Percentiles rank a stretch among this genome's conserved stretches.
Evolutionary conservation across 306 rosid genomes (phyloP).

Genomic region (Prunus mongolica): DNA sequence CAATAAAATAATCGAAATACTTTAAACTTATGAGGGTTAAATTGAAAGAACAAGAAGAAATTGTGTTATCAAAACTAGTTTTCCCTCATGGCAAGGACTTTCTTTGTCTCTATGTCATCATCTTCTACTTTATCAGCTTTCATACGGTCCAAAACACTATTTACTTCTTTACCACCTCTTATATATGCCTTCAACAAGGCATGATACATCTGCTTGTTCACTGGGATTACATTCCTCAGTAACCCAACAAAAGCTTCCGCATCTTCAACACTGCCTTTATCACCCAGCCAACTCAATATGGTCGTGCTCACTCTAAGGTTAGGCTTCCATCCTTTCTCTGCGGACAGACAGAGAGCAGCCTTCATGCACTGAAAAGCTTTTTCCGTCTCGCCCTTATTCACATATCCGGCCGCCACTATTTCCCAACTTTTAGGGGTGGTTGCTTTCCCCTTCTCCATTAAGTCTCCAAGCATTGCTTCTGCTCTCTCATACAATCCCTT

Average conservation of each 20-base stretch:
- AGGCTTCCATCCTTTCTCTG: conserved; percentile 56
- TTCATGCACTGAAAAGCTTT: conserved; percentile 55
- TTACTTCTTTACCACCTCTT: conserved; percentile 52
- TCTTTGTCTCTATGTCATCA: conserved; percentile 38
- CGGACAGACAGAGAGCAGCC: conserved; percentile 37
- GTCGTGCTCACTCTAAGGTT: conserved; percentile 26
- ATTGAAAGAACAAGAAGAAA: not conserved
- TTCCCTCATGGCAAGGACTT: conserved; percentile 33
- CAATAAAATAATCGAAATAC: no score
- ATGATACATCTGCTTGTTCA: conserved; percentile 45
- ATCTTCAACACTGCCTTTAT: conserved; percentile 50
- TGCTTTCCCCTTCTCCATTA: conserved; percentile 47
- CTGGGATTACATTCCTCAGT: conserved; percentile 35
- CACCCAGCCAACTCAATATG: conserved; percentile 60
- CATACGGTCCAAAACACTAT: conserved; percentile 47
- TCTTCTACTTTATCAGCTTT: conserved; percentile 42
- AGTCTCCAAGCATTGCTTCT: conserved; percentile 55
- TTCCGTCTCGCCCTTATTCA: conserved; percentile 47
- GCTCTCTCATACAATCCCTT: conserved; percentile 60
- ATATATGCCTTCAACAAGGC: conserved; percentile 49
- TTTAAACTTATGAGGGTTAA: no score
- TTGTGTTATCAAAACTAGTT: not conserved
- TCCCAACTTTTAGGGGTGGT: conserved; percentile 61
- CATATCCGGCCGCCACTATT: conserved; percentile 50
- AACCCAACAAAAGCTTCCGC: conserved; percentile 51